Percentiles rank a stretch among this genome's conserved stretches.
phyloP scores from a whole-genome alignment of 305 asterid species.

The Lippia alba region DNA sequence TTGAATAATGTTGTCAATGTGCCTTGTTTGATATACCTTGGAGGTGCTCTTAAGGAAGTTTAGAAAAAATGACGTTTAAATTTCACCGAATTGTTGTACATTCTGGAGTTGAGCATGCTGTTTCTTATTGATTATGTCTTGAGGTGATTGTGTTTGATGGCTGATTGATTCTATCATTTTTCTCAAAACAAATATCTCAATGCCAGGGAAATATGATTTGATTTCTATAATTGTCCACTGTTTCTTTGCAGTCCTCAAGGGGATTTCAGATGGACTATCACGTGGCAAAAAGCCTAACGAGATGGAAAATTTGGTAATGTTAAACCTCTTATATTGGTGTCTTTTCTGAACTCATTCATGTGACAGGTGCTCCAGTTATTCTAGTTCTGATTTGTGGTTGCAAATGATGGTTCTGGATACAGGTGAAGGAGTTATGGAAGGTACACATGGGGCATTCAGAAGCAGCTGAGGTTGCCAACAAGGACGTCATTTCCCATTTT shows the following conservation, averaged over 20 bases:
- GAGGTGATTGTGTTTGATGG: conserved; percentile 8
- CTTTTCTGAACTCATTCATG: not conserved
- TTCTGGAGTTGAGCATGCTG: conserved; percentile 14
- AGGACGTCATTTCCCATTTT: conserved; percentile 92
- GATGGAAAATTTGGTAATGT: conserved; percentile 70
- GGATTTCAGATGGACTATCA: conserved; percentile 86
- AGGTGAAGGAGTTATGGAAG: conserved; percentile 72
- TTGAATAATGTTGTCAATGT: not conserved
- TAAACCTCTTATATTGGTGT: not conserved
- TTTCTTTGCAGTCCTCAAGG: conserved; percentile 74
- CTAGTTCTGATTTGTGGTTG: conserved; percentile 16
- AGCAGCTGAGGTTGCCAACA: conserved; percentile 63
- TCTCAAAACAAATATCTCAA: conserved; percentile 7
- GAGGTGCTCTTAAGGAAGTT: not conserved
- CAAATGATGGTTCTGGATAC: conserved; percentile 28
- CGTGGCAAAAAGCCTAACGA: conserved; percentile 85
- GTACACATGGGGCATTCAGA: conserved; percentile 66
- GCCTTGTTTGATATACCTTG: conserved; percentile 3
- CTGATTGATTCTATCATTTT: conserved; percentile 15
- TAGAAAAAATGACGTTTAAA: not conserved
- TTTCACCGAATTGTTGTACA: not conserved
- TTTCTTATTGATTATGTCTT: conserved; percentile 14
- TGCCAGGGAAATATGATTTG: conserved; percentile 12
- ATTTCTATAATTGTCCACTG: conserved; percentile 23
- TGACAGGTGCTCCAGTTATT: conserved; percentile 5